Percentiles rank a stretch among this genome's conserved stretches.
These are phyloP conservation scores for Misopates orontium DNA, from an alignment of 257 asterid species.

Conservation along the genomic window DNA sequence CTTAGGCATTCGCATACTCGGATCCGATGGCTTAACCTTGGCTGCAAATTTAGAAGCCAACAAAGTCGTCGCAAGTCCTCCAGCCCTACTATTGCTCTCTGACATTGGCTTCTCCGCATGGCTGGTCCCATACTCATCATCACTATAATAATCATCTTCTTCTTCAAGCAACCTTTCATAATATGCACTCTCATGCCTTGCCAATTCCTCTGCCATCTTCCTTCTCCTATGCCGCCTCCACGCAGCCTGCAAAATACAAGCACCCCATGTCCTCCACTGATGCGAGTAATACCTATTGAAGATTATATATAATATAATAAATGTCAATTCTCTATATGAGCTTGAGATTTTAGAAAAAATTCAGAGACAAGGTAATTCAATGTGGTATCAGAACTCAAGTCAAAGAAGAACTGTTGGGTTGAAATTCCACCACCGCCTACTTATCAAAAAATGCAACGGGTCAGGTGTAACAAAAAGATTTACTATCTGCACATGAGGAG, in stretches of 20 bases:
- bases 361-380: no score
- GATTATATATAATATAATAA: no score
- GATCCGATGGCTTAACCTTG: constrained; percentile 45
- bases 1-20: constrained; percentile 61
- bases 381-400: no score
- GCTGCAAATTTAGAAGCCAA: constrained; percentile 71
- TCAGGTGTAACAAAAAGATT: no score
- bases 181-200: constrained; percentile 53
- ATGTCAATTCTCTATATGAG: no score
- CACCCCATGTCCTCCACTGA: constrained; percentile 95
- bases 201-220: constrained; percentile 56
- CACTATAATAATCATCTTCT: constrained; percentile 22
- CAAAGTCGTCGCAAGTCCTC: constrained; percentile 44
- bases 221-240: constrained; percentile 56
- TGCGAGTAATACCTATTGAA: no score
- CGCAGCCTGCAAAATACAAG: constrained; percentile 69
- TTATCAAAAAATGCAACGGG: no score
- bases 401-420: no score
- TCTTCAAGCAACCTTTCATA: constrained; percentile 28
- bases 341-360: no score
- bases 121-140: no score
- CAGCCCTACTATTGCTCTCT: constrained; percentile 12
- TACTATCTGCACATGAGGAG: no score
- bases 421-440: no score
- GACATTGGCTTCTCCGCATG: neutral